Evolutionary conservation across 495 filamentous ascomycete species (phyloP).

Genomic region (Endocarpon pusillum): DNA sequence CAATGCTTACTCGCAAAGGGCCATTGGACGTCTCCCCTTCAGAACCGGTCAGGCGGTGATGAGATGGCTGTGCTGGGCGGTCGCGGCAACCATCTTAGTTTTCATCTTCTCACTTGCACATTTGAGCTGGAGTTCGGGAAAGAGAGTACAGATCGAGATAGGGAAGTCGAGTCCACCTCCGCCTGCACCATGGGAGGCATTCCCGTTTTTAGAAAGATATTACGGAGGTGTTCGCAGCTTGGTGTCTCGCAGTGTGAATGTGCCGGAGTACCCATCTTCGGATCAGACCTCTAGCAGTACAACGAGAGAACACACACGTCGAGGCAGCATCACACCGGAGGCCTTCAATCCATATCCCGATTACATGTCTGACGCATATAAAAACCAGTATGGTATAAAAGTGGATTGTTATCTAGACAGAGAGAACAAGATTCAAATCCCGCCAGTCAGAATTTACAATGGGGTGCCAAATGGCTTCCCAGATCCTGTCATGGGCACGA

Average conservation of each 20-base stretch:
- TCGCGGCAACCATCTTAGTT: conserved; percentile 49
- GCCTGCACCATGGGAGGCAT: conserved; percentile 64
- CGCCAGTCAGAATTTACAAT: conserved; percentile 47
- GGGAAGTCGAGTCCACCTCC: conserved; percentile 25
- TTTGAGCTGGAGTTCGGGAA: conserved; percentile 48
- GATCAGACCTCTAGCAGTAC: too few species aligned
- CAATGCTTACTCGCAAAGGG: conserved; percentile 20
- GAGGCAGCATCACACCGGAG: conserved; percentile 8
- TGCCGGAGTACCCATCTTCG: conserved; percentile 76
- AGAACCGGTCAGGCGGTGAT: conserved; percentile 44
- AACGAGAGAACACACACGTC: conserved; percentile 15
- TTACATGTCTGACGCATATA: conserved; percentile 43
- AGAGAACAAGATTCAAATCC: conserved; percentile 42
- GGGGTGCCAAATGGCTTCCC: conserved; percentile 72
- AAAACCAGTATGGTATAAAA: conserved; percentile 40
- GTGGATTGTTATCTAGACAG: conserved; percentile 62
- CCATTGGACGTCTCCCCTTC: conserved; percentile 23
- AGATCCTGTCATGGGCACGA: conserved; percentile 62
- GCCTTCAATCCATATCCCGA: conserved; percentile 52
- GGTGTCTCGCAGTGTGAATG: conserved; percentile 39
- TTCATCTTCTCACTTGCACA: conserved; percentile 57
- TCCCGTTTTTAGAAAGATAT: conserved; percentile 66
- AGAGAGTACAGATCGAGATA: conserved; percentile 37
- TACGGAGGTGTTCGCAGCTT: conserved; percentile 63
- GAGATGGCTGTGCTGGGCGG: conserved; percentile 51